Evolutionary conservation across 257 asterid species (phyloP), one percentile per base, ranked within the genome.

Genomic region (Ilex aquifolium): DNA sequence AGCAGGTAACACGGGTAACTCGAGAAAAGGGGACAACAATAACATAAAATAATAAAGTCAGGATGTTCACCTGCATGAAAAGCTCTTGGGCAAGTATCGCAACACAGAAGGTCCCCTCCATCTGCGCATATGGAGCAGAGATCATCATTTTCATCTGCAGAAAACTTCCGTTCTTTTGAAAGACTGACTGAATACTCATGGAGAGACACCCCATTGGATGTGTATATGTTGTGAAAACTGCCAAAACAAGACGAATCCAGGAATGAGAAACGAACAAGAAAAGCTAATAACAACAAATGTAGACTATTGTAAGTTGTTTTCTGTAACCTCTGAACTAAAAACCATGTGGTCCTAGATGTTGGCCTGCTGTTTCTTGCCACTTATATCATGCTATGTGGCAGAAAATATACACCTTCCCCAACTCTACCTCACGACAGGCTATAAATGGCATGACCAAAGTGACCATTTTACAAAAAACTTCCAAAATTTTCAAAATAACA

Each of bases 71-170:
- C 96, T 57, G 61, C 1, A 79, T 90, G 99, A 70, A 87, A 93
- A 74, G 96, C 86, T 74, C 99, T 83, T 16, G 96, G 96, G 70
- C 99, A 93, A 32, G 65, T 78, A 62, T 87, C 96, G 71, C 97
- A 93, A 85, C 96, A 83, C 66, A 90, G 60, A 62, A 93, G 77
- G 65, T 87, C 79, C 57, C 97, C 99, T 57, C 86, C 94, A 63
- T 78, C 87, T 67, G 80, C 72, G 65, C 97, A 92, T 54, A 81
- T 84, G 40, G 88, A 76, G 76, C 99, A 93, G 30, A 93, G 80
- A 76, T 93, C 96, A 69, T 90, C 99, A 74, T 76, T 93, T 76
- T 90, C 88, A 49, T 76, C 90, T 1, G 82, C 42, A n/a, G 90
- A 75, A 2, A 78, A 39, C 68, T 66, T 73, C 50, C 79, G 81